phyloP scores from a whole-genome alignment of 2,329 filamentous ascomycete genomes.

The Nemania abortiva region DNA sequence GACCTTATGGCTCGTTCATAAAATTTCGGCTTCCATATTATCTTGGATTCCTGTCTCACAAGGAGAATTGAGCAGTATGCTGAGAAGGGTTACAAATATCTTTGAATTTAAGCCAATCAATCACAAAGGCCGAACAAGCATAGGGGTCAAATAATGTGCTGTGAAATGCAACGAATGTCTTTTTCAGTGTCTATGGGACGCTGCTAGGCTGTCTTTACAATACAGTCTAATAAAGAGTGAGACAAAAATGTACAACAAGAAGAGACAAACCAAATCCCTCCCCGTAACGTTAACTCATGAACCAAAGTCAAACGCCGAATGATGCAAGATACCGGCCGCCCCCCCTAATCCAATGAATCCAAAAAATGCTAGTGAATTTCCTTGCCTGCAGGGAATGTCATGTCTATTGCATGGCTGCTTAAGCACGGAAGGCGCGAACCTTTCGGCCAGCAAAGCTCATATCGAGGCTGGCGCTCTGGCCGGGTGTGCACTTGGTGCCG shows the following conservation, averaged over 20 bases:
- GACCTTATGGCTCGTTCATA: too few species aligned
- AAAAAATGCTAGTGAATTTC: background rate
- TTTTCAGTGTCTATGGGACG: background rate
- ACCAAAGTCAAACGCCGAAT: constrained; percentile 9
- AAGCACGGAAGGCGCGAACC: constrained; percentile 46
- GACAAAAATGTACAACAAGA: background rate
- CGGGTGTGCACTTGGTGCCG: constrained; percentile 60
- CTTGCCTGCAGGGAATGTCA: background rate
- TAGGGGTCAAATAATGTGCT: background rate
- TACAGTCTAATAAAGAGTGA: constrained; percentile 7
- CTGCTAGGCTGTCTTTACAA: constrained; percentile 11
- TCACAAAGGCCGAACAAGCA: background rate
- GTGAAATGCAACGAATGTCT: constrained; percentile 12
- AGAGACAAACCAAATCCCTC: background rate
- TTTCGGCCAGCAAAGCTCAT: constrained; percentile 50
- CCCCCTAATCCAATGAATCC: background rate
- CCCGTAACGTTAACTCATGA: background rate
- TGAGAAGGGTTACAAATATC: too few species aligned
- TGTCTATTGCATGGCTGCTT: constrained; percentile 21
- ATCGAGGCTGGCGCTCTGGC: constrained; percentile 56
- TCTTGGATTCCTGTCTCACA: too few species aligned
- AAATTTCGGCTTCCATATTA: too few species aligned
- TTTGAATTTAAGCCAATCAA: background rate
- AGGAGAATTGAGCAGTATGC: too few species aligned
- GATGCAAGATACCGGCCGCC: constrained; percentile 7